phyloP scores from a whole-genome alignment of 371 early-diverging fungal species.

The Mortierella polycephala region DNA sequence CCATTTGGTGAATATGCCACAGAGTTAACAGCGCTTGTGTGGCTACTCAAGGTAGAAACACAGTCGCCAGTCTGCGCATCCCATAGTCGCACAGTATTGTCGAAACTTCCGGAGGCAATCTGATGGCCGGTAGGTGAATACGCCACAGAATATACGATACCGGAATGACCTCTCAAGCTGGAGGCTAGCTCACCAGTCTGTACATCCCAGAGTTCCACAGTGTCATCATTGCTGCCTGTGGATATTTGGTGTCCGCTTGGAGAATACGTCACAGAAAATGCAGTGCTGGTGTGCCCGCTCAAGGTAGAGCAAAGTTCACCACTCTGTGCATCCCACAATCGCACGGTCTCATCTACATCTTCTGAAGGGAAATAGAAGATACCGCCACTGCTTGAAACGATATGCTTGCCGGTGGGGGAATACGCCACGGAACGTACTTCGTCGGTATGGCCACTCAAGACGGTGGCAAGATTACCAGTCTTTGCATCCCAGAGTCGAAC shows the following conservation, averaged over 20 bases:
- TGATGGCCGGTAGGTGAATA: constrained; percentile 1
- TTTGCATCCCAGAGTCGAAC: constrained; percentile 4
- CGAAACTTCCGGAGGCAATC: constrained; percentile 1
- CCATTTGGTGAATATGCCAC: constrained; percentile 9
- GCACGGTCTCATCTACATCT: not conserved
- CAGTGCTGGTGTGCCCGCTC: constrained; percentile 2
- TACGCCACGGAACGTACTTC: not conserved
- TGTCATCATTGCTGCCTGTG: constrained; percentile 2
- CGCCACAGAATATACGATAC: not conserved
- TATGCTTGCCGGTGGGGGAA: constrained; percentile 3
- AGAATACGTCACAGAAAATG: not conserved
- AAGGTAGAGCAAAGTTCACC: not conserved
- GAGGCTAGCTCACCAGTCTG: not conserved
- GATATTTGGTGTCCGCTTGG: constrained; percentile 3
- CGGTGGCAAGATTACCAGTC: not conserved
- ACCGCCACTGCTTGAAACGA: constrained; percentile 8
- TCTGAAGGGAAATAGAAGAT: too few species aligned
- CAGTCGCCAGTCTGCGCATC: not conserved
- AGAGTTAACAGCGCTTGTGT: not conserved
- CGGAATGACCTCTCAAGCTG: not conserved
- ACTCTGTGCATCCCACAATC: constrained; percentile 11
- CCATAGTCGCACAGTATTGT: constrained; percentile 17
- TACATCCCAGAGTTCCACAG: constrained; percentile 18
- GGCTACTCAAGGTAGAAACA: not conserved
- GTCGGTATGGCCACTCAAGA: not conserved